Conservation (phyloP, 2,329 filamentous ascomycete species). For the Leptographium radiaticola region DNA sequence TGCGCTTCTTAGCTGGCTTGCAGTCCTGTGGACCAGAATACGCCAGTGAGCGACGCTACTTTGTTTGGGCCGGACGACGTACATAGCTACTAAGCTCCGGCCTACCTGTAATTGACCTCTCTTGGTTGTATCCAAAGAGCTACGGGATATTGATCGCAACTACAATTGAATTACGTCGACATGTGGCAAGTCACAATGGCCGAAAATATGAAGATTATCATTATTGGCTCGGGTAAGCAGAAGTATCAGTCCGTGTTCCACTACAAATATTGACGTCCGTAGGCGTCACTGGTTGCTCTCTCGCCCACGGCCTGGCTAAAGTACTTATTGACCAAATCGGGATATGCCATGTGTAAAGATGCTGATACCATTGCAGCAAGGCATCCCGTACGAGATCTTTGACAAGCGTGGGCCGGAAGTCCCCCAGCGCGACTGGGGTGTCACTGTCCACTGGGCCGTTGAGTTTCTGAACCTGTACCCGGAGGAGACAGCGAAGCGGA, state of each 20-base stretch:
- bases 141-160: background rate
- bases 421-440: constrained; percentile 3
- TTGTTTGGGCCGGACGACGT: no score
- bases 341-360: background rate
- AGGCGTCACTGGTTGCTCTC: constrained; percentile 2
- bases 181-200: background rate
- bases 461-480: constrained; percentile 3
- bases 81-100: no score
- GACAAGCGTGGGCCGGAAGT: constrained; percentile 2
- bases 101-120: no score
- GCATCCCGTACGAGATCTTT: constrained; percentile 1
- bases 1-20: no score
- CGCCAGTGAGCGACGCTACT: background rate
- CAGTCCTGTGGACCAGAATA: background rate
- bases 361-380: background rate
- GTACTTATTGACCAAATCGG: background rate
- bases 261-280: background rate
- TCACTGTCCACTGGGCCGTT: constrained; percentile 2
- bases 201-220: constrained; percentile 2
- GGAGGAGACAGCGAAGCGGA: background rate
- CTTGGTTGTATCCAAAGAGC: background rate
- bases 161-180: background rate
- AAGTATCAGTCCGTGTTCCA: background rate
- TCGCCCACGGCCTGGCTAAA: constrained; percentile 1
- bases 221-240: constrained; percentile 1